phyloP scores from a whole-genome alignment of 768 basidiomycete species.

The Rubroboletus pulcherrimus region DNA sequence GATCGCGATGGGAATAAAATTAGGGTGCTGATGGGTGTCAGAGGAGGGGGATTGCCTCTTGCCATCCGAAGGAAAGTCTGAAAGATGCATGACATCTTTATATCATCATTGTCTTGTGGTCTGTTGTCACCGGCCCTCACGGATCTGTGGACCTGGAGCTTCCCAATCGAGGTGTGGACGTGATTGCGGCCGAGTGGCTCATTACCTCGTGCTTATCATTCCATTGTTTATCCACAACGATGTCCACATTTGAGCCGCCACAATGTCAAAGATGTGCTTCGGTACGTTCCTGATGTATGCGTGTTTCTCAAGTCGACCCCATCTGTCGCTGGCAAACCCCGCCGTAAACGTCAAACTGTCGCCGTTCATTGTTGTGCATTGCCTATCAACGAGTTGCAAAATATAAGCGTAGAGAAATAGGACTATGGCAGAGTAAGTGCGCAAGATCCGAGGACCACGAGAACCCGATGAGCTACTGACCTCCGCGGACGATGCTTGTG shows the following conservation, averaged over 20 bases:
- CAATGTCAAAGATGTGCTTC: background rate
- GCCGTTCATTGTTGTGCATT: background rate
- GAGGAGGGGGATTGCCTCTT: conserved; percentile 1
- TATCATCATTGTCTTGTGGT: conserved; percentile 18
- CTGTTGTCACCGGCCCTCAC: background rate
- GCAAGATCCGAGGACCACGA: background rate
- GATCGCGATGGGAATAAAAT: background rate
- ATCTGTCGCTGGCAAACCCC: background rate
- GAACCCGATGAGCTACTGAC: background rate
- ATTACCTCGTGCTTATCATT: background rate
- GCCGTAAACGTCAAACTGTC: background rate
- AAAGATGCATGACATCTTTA: conserved; percentile 9
- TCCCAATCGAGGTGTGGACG: conserved; percentile 9
- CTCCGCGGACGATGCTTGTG: background rate
- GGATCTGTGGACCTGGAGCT: background rate
- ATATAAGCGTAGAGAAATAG: background rate
- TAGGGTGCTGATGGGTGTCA: background rate
- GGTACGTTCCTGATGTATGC: background rate
- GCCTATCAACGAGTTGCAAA: background rate
- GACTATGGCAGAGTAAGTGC: background rate
- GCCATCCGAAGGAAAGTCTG: background rate
- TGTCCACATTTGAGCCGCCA: conserved; percentile 1
- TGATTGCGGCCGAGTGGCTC: conserved; percentile 22
- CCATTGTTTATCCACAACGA: conserved; percentile 14
- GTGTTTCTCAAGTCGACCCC: background rate